phyloP scores from a whole-genome alignment of 768 basidiomycete species.

The Rhodotorula kratochvilovae region DNA sequence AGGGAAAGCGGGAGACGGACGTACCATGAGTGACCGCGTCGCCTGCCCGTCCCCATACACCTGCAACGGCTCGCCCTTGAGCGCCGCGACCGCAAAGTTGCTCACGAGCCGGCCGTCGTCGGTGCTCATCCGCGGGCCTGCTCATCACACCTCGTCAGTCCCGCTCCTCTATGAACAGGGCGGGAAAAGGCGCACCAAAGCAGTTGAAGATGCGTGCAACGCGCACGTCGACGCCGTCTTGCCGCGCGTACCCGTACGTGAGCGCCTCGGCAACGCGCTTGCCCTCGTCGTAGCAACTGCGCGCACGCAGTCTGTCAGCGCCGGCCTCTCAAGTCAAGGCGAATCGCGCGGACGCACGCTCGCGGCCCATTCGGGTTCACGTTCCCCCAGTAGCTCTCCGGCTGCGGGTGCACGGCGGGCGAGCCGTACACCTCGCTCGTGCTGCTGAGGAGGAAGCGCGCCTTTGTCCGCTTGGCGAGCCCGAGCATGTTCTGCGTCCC shows the following conservation, averaged over 20 bases:
- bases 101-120: constrained; percentile 95
- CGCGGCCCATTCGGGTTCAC: constrained; percentile 84
- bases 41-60: constrained; percentile 45
- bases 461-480: constrained; percentile 93
- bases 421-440: constrained; percentile 99
- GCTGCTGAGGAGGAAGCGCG: constrained; percentile 89
- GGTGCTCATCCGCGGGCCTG: constrained; percentile 66
- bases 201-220: constrained; percentile 99
- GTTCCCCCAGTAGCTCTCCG: constrained; percentile 52
- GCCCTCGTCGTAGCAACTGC: constrained; percentile 99
- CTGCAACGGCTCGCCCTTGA: constrained; percentile 93
- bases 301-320: neutral
- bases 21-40: constrained; percentile 39
- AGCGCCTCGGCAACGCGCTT: constrained; percentile 98
- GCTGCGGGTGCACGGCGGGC: constrained; percentile 95
- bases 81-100: constrained; percentile 97
- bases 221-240: constrained; percentile 90
- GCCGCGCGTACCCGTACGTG: constrained; percentile 90
- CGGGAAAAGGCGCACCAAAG: constrained; percentile 55
- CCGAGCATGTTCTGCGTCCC: constrained; percentile 99
- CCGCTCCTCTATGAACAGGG: neutral
- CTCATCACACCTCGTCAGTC: constrained; percentile 26
- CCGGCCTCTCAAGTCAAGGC: neutral
- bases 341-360: neutral
- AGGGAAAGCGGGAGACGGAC: constrained; percentile 68